Percentiles rank a stretch among this genome's conserved stretches.
Evolutionary conservation across 768 basidiomycete species (phyloP).

Genomic region (Hortiboletus flavorubellus): DNA sequence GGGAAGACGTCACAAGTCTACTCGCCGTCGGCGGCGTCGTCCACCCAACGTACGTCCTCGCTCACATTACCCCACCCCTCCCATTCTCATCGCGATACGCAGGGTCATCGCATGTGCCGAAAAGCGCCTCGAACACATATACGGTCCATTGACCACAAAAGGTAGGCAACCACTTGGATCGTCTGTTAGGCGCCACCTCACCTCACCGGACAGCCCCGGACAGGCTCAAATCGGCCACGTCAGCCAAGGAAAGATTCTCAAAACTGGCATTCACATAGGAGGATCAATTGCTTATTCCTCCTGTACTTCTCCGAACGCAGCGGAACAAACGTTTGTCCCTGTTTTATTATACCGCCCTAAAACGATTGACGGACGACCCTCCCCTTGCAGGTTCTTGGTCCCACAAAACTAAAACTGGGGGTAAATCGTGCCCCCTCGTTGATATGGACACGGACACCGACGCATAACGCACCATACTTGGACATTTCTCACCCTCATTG

Average conservation of each 20-base stretch:
- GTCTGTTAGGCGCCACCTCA: neutral
- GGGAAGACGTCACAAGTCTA: conserved; percentile 60
- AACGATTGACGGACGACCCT: neutral
- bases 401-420: neutral
- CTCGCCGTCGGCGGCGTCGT: conserved; percentile 41
- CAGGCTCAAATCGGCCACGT: conserved; percentile 11
- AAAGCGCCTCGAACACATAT: conserved; percentile 30
- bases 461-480: neutral
- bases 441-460: conserved; percentile 11
- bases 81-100: conserved; percentile 2
- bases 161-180: conserved; percentile 12
- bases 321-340: conserved; percentile 4
- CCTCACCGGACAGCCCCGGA: conserved; percentile 9
- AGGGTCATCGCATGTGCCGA: conserved; percentile 25
- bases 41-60: conserved; percentile 23
- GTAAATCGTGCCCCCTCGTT: conserved; percentile 3
- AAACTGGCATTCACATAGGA: neutral
- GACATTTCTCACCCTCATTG: conserved; percentile 8
- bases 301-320: conserved; percentile 10
- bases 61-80: neutral
- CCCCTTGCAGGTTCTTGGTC: neutral
- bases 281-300: conserved; percentile 17
- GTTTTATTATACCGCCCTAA: neutral
- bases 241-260: conserved; percentile 16
- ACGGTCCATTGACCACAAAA: conserved; percentile 20